Evolutionary conservation across 1,284 basidiomycete genomes (phyloP), one percentile per base, ranked within the genome.

Genomic region (Cutaneotrichosporon sp.): DNA sequence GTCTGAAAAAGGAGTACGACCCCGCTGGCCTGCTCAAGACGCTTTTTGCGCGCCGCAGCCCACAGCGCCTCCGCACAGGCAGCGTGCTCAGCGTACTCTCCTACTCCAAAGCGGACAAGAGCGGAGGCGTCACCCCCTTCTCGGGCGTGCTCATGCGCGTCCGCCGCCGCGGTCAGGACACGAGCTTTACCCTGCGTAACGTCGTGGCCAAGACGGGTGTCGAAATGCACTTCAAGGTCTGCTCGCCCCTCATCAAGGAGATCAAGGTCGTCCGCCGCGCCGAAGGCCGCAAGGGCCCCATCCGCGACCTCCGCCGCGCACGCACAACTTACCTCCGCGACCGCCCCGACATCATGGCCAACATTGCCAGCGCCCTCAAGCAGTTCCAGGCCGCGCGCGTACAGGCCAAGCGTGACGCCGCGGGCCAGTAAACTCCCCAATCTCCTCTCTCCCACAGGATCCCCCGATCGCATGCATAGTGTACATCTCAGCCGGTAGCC

Each of bases 171-270:
- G 91, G 91, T 0, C 79, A 83, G 23, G 87, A 89, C 75, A 90
- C 89, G 21, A 84, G 83, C 34, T 88, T 96, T 69, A 79, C 84
- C 46, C 74, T 96, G 46, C 81, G 92, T 58, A 96, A 94, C 75
- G 81, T 94, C 62, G 81, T 96, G 54, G 87, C 90, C 65, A 81
- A 88, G 61, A 88, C 86, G 10, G 91, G 90, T 15, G 85, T 93
- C 35, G 91, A 96, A 78, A 86, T 90, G 84, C 86, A 85, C 66
- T 88, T 89, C 76, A 90, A 85, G 69, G 83, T 86, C 57, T 84
- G 83, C 68, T 87, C 84, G 48, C 91, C 92, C 26, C 81, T 88
- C 70, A 70, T 96, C 73, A 90, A 89, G 79, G 83, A 86, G 54
- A 86, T 96, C 73, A 84, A 84, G 75, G 77, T 94, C 34, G 57